phyloP scores from a whole-genome alignment of 495 filamentous ascomycete species.

The Penicillium simplicissimum region DNA sequence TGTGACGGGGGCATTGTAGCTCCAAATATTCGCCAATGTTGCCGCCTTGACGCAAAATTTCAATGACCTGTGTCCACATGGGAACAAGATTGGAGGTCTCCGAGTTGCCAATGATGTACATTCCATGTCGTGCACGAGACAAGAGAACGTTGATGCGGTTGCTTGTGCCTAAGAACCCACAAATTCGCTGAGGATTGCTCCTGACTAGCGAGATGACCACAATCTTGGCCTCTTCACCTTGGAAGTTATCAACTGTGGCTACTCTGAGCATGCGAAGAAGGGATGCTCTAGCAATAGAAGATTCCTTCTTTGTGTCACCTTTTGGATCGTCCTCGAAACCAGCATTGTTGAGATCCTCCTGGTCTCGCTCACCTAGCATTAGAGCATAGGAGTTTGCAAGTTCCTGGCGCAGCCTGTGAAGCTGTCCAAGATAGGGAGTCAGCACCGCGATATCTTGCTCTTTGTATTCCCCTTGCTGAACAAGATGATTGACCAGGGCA shows the following conservation, averaged over 20 bases:
- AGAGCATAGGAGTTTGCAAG: slow-evolving; percentile 59
- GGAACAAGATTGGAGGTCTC: slow-evolving; percentile 53
- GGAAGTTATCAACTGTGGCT: slow-evolving; percentile 88
- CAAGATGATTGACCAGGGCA: slow-evolving; percentile 68
- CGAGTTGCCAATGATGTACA: slow-evolving; percentile 82
- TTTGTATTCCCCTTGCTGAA: slow-evolving; percentile 68
- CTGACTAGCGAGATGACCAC: slow-evolving; percentile 82
- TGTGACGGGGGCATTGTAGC: slow-evolving; percentile 69
- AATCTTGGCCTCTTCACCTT: slow-evolving; percentile 79
- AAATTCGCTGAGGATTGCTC: slow-evolving; percentile 62
- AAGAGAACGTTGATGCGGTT: slow-evolving; percentile 84
- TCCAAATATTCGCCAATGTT: slow-evolving; percentile 57
- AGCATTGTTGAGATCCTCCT: slow-evolving; percentile 57
- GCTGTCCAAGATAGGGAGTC: slow-evolving; percentile 75
- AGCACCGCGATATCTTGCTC: slow-evolving; percentile 73
- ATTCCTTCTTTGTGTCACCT: background rate
- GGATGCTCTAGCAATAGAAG: background rate
- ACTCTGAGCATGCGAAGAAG: slow-evolving; percentile 58
- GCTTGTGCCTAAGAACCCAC: slow-evolving; percentile 68
- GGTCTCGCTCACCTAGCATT: slow-evolving; percentile 66
- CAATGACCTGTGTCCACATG: slow-evolving; percentile 72
- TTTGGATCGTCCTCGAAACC: slow-evolving; percentile 36
- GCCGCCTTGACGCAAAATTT: slow-evolving; percentile 48
- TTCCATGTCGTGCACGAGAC: slow-evolving; percentile 71
- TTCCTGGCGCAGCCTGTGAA: slow-evolving; percentile 48